Percentiles rank a stretch among this genome's conserved stretches.
Evolutionary conservation across 2,329 filamentous ascomycete species (phyloP).

Genomic region (Bipolaris sorokiniana): DNA sequence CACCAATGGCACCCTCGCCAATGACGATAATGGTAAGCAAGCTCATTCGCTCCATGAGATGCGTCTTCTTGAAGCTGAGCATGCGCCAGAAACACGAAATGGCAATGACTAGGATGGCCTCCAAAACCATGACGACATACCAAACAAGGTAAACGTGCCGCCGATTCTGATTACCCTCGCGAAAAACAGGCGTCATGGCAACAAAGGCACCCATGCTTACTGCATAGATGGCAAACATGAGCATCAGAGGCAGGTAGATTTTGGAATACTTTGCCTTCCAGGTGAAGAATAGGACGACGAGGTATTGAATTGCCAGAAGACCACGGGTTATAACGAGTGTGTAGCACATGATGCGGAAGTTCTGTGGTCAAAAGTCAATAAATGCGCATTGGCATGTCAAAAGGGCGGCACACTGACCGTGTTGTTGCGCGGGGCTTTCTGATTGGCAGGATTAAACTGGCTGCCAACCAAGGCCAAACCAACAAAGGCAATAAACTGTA

Average conservation of each 20-base stretch:
- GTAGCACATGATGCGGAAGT: slow-evolving; percentile 46
- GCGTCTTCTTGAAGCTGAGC: slow-evolving; percentile 66
- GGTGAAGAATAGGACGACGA: slow-evolving; percentile 43
- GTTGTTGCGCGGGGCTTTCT: slow-evolving; percentile 32
- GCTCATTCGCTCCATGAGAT: slow-evolving; percentile 68
- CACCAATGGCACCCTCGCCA: slow-evolving; percentile 69
- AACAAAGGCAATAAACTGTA: slow-evolving; percentile 48
- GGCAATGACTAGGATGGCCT: slow-evolving; percentile 59
- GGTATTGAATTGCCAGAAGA: slow-evolving; percentile 42
- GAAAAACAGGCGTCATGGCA: slow-evolving; percentile 45
- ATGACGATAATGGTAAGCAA: slow-evolving; percentile 70
- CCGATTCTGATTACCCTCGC: slow-evolving; percentile 15
- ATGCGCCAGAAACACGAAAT: slow-evolving; percentile 63
- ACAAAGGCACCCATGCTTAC: slow-evolving; percentile 37
- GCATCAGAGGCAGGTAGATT: slow-evolving; percentile 41
- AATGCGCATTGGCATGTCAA: background rate
- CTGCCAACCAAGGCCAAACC: slow-evolving; percentile 47
- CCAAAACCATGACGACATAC: slow-evolving; percentile 56
- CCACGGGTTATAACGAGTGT: slow-evolving; percentile 44
- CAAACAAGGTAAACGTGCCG: slow-evolving; percentile 42
- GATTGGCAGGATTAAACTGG: slow-evolving; percentile 40
- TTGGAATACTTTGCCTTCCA: slow-evolving; percentile 39
- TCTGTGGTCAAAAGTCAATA: slow-evolving; percentile 27
- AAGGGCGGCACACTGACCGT: slow-evolving; percentile 24
- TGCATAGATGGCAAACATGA: slow-evolving; percentile 41